Percentiles rank a stretch among this genome's conserved stretches.
Evolutionary conservation across 768 basidiomycete genomes (phyloP).

Genomic region (Lentinula aciculospora): DNA sequence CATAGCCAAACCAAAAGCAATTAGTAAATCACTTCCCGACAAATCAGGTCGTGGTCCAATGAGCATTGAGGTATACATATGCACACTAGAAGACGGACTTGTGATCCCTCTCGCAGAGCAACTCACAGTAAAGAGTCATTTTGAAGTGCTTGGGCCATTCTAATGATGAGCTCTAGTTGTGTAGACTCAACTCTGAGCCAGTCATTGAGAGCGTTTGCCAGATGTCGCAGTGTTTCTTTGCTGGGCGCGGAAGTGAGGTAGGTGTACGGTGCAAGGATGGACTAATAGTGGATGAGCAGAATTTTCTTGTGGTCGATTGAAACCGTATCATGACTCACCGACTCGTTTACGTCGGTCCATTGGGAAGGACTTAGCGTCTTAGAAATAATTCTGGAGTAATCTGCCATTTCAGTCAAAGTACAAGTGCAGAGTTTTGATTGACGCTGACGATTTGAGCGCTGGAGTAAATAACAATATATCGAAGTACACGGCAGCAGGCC

Average conservation of each 20-base stretch:
- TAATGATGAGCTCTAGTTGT: slow-evolving; percentile 68
- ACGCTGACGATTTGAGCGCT: neutral
- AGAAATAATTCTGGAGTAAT: neutral
- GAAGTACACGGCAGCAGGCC: neutral
- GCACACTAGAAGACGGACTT: too few species aligned
- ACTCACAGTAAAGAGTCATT: slow-evolving; percentile 83
- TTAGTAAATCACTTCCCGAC: slow-evolving; percentile 4
- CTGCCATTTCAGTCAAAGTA: neutral
- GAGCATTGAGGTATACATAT: neutral
- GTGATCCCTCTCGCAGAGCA: too few species aligned
- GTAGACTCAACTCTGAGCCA: slow-evolving; percentile 82
- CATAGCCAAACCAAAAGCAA: neutral
- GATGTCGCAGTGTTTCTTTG: slow-evolving; percentile 83
- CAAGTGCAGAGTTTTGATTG: neutral
- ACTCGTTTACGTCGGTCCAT: slow-evolving; percentile 3
- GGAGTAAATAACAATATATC: neutral
- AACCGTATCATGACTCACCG: neutral
- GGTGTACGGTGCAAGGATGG: slow-evolving; percentile 79
- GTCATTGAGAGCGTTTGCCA: slow-evolving; percentile 89
- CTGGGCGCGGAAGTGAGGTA: slow-evolving; percentile 84
- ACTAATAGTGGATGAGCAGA: slow-evolving; percentile 17
- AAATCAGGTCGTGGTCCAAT: neutral
- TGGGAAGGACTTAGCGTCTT: neutral
- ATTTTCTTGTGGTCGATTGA: neutral
- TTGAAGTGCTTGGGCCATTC: slow-evolving; percentile 90